Percentiles rank a stretch among this genome's conserved stretches.
Conservation (phyloP, 1,139 yeast genomes). For the Saccharomyces hybrid region DNA sequence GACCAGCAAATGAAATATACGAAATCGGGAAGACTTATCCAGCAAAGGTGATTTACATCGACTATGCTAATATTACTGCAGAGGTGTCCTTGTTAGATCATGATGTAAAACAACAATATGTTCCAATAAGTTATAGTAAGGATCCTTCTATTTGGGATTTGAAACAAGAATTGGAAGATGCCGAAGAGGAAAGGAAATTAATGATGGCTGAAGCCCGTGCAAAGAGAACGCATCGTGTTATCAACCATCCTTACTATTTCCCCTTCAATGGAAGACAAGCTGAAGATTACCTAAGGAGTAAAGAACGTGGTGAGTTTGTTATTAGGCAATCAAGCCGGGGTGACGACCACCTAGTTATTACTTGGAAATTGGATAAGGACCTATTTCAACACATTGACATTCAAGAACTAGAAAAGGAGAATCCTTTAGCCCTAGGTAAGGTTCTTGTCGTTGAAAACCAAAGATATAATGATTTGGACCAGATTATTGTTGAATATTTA, state of each 20-base stretch:
- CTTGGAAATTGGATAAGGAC: constrained; percentile 93
- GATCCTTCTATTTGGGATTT: constrained; percentile 76
- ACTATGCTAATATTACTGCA: constrained; percentile 66
- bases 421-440: constrained; percentile 55
- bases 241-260: constrained; percentile 87
- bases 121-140: constrained; percentile 41
- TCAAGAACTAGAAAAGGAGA: constrained; percentile 60
- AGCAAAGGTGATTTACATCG: constrained; percentile 65
- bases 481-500: constrained; percentile 79
- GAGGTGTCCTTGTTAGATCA: constrained; percentile 61
- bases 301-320: constrained; percentile 84
- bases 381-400: constrained; percentile 88
- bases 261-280: constrained; percentile 83
- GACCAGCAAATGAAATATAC: constrained; percentile 41
- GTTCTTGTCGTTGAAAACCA: constrained; percentile 60
- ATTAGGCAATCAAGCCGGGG: constrained; percentile 94
- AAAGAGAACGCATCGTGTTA: constrained; percentile 58
- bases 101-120: constrained; percentile 55
- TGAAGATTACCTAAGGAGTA: constrained; percentile 83
- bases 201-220: constrained; percentile 42
- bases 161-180: constrained; percentile 65
- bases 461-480: constrained; percentile 81
- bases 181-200: constrained; percentile 47
- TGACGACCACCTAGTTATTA: constrained; percentile 75
- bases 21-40: constrained; percentile 75